phyloP scores from a whole-genome alignment of 345 rosid genomes.

The Cardamine chenopodiifolia region DNA sequence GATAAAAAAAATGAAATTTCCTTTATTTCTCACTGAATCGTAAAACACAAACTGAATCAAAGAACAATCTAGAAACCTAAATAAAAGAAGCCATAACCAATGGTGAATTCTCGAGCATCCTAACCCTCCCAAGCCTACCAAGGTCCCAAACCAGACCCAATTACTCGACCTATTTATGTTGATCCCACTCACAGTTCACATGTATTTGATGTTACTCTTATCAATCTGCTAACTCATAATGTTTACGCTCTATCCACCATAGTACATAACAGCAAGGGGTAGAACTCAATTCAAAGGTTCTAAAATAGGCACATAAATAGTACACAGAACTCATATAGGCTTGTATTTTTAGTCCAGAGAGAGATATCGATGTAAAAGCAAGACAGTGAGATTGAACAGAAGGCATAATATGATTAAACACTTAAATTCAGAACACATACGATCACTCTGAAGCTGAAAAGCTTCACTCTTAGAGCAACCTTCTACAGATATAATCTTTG shows the following conservation, averaged over 20 bases:
- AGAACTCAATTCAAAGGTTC: neutral
- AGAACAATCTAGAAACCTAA: neutral
- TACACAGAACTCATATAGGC: too few species aligned
- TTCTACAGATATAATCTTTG: constrained; percentile 49
- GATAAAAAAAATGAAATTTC: neutral
- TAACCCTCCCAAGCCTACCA: neutral
- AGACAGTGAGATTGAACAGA: neutral
- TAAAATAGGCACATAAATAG: neutral
- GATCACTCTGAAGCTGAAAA: constrained; percentile 61
- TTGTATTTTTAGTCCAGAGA: too few species aligned
- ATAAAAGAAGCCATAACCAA: neutral
- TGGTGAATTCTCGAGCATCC: neutral
- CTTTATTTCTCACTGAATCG: neutral
- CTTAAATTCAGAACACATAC: constrained; percentile 47
- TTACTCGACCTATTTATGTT: neutral
- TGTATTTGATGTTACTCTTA: neutral
- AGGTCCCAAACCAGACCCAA: neutral
- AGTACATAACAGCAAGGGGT: neutral
- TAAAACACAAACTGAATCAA: neutral
- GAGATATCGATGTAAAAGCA: neutral
- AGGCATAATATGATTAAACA: neutral
- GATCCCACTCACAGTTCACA: neutral
- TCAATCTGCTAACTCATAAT: neutral
- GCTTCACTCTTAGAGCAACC: constrained; percentile 72
- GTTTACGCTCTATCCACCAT: neutral